Evolutionary conservation across 1,284 basidiomycete species (phyloP).

Genomic region (Athelia sp.): DNA sequence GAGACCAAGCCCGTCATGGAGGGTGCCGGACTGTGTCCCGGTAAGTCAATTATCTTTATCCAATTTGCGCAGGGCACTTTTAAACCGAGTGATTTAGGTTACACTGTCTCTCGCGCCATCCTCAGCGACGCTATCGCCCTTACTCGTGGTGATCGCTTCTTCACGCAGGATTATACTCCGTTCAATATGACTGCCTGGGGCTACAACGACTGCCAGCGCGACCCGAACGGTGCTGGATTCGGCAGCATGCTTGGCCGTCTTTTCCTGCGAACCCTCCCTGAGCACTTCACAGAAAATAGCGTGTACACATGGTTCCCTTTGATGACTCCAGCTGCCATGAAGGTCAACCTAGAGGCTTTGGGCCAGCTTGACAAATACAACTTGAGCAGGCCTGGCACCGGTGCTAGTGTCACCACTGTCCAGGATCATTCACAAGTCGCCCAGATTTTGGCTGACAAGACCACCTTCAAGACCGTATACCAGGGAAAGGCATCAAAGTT

Average conservation of each 20-base stretch:
- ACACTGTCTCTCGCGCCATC: conserved; percentile 84
- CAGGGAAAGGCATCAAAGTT: conserved; percentile 44
- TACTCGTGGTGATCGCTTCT: conserved; percentile 80
- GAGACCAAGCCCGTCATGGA: conserved; percentile 71
- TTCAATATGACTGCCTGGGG: conserved; percentile 82
- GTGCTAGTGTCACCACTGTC: conserved; percentile 25
- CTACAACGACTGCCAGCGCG: conserved; percentile 71
- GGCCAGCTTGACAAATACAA: conserved; percentile 50
- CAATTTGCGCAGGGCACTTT: background rate
- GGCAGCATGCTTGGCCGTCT: conserved; percentile 74
- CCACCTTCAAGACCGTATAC: conserved; percentile 44
- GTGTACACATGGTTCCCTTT: conserved; percentile 85
- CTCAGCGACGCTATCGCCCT: conserved; percentile 85
- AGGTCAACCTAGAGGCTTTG: conserved; percentile 49
- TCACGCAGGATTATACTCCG: conserved; percentile 78
- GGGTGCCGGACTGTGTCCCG: conserved; percentile 79
- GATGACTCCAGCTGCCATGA: conserved; percentile 71
- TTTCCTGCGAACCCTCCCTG: conserved; percentile 68
- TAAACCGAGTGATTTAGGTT: conserved; percentile 37
- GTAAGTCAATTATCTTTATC: conserved; percentile 26
- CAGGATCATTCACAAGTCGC: conserved; percentile 47
- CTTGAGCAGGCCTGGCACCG: conserved; percentile 36
- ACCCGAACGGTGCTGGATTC: conserved; percentile 60
- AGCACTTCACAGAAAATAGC: conserved; percentile 64
- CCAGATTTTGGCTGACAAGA: conserved; percentile 43